Base-by-base conservation (phyloP, 306 rosid species). In the Vachellia pachyceras region DNA sequence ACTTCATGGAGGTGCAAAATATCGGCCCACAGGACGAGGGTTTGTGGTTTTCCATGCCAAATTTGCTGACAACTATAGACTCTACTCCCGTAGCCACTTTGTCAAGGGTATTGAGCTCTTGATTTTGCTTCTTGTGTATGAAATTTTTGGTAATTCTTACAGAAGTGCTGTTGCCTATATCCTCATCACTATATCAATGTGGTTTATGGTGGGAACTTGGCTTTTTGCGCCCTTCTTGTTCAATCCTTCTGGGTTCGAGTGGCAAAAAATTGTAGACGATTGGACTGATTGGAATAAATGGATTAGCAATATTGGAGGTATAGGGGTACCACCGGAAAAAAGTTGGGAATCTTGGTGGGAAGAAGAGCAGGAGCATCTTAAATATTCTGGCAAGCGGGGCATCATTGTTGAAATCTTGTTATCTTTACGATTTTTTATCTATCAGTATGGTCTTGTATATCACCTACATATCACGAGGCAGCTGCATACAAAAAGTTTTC, bases 321-420 rank as follows among this genome's bases (percentile, higher is more conserved):
- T 95, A 52, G 99, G 99, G 82, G 98, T 95, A 80, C 94, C 89
- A 0, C 85, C 97, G 15, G 97, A 90, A 85, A 95, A 95, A 84
- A 95, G 99, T 84, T 95, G 98, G 99, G 98, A 95, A 80, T 95
- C 99, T 41, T 95, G 99, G 99, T 95, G 99, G 99, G 99, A 95
- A 82, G 97, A 90, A 87, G 98, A 93, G 82, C 99, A 91, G 80
- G 98, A 91, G 79, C 99, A 95, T 90, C 97, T 95, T 73, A 92
- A 65, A 49, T 77, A 95, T 87, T 93, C 99, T 12, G 99, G 98
- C 79, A 88, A 69, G 55, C 96, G 99, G 3, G 99, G 99, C 74
- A 87, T 90, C 55, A 63, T 90, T 18, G 91, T 90, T 6, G 99
- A 91, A 86, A 95, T 95, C 79, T 69, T 95, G 73, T 82, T 95